phyloP scores from a whole-genome alignment of 495 filamentous ascomycete species.

The Tirmania nivea region DNA sequence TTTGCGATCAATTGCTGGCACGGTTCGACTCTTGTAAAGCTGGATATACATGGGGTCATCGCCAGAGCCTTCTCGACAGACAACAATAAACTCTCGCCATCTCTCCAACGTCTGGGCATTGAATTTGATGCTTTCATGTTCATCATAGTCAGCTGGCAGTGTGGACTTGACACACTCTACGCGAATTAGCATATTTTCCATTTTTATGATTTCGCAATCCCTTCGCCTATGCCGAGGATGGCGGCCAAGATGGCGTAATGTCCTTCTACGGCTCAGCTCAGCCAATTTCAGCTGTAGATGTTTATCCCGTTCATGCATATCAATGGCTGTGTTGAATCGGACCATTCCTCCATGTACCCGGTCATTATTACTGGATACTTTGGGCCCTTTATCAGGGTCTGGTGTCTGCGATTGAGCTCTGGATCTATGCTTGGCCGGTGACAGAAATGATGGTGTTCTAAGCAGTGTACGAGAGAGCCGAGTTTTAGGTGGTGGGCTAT shows the following conservation, averaged over 20 bases:
- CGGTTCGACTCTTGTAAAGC: slow-evolving; percentile 49
- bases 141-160: slow-evolving; percentile 41
- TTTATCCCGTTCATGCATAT: slow-evolving; percentile 13
- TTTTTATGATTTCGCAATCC: slow-evolving; percentile 43
- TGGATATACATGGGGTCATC: slow-evolving; percentile 31
- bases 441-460: slow-evolving; percentile 3
- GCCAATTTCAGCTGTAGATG: slow-evolving; percentile 14
- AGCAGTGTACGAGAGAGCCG: background rate
- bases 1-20: slow-evolving; percentile 36
- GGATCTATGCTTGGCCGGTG: slow-evolving; percentile 1
- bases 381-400: background rate
- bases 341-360: slow-evolving; percentile 14
- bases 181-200: slow-evolving; percentile 52
- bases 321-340: slow-evolving; percentile 18
- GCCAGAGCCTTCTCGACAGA: slow-evolving; percentile 36
- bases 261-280: slow-evolving; percentile 12
- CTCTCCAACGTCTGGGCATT: slow-evolving; percentile 40
- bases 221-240: slow-evolving; percentile 6
- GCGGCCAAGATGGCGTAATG: slow-evolving; percentile 4
- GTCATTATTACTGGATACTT: slow-evolving; percentile 9
- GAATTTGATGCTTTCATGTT: slow-evolving; percentile 41
- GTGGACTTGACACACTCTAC: slow-evolving; percentile 36
- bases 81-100: slow-evolving; percentile 52
- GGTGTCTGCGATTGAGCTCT: background rate
- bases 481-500: background rate